phyloP scores from a whole-genome alignment of 2,329 filamentous ascomycete genomes.

The Colletotrichum aenigma region DNA sequence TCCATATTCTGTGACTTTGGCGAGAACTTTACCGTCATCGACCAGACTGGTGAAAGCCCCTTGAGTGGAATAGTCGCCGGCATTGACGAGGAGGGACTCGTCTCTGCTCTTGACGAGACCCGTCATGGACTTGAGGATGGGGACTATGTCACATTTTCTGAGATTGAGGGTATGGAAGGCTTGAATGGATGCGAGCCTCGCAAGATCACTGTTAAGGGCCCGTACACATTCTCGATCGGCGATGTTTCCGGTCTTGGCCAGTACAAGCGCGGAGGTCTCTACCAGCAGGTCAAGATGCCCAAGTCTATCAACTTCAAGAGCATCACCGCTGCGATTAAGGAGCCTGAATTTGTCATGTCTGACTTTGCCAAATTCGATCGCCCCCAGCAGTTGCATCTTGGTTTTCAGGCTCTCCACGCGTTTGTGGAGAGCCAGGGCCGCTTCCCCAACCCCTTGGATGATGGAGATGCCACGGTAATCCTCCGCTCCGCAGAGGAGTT shows the following conservation, averaged over 20 bases:
- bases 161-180: slow-evolving; percentile 89
- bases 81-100: slow-evolving; percentile 87
- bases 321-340: slow-evolving; percentile 77
- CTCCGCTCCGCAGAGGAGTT: slow-evolving; percentile 77
- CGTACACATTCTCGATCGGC: slow-evolving; percentile 97
- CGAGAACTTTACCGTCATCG: slow-evolving; percentile 87
- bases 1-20: slow-evolving; percentile 98
- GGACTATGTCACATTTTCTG: slow-evolving; percentile 93
- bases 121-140: slow-evolving; percentile 95
- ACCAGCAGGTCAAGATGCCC: slow-evolving; percentile 98
- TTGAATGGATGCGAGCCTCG: slow-evolving; percentile 84
- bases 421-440: slow-evolving; percentile 79
- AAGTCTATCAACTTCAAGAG: slow-evolving; percentile 90
- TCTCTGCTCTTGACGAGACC: slow-evolving; percentile 93
- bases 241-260: slow-evolving; percentile 86
- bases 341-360: slow-evolving; percentile 88
- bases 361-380: slow-evolving; percentile 99
- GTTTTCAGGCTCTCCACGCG: slow-evolving; percentile 88
- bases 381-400: slow-evolving; percentile 88
- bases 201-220: slow-evolving; percentile 92
- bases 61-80: slow-evolving; percentile 87
- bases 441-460: slow-evolving; percentile 82
- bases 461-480: slow-evolving; percentile 81
- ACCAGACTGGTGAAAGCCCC: slow-evolving; percentile 88
- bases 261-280: slow-evolving; percentile 89